Evolutionary conservation across 1,139 yeast species (phyloP).

Genomic region (Debaryomyces robertsiae): DNA sequence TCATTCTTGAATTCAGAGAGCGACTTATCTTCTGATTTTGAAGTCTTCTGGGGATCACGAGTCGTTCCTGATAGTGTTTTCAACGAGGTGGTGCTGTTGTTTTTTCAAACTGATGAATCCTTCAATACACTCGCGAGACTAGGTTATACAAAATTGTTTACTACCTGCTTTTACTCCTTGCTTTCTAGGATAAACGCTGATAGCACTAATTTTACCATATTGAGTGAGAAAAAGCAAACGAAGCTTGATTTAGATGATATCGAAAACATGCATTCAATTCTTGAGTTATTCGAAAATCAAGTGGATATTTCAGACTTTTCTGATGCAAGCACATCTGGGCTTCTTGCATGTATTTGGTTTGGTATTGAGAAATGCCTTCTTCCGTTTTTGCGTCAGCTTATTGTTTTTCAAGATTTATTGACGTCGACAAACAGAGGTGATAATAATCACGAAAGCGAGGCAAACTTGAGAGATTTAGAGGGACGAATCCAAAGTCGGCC

Average conservation of each 20-base stretch:
- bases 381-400: conserved; percentile 40
- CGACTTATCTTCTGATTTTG: conserved; percentile 22
- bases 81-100: conserved; percentile 40
- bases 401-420: conserved; percentile 38
- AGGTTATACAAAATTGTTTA: conserved; percentile 33
- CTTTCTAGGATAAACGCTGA: conserved; percentile 13
- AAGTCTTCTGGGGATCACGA: conserved; percentile 30
- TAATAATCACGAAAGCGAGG: conserved; percentile 23
- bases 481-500: conserved; percentile 20
- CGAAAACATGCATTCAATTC: conserved; percentile 3
- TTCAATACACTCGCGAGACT: conserved; percentile 33
- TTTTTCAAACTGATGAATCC: conserved; percentile 50
- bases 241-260: conserved; percentile 1
- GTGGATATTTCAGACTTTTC: conserved; percentile 4
- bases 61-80: conserved; percentile 33
- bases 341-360: conserved; percentile 22
- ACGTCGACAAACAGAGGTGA: conserved; percentile 31
- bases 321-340: neutral
- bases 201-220: conserved; percentile 5
- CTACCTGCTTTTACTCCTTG: conserved; percentile 26
- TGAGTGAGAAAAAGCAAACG: conserved; percentile 4
- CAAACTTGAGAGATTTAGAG: conserved; percentile 22
- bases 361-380: conserved; percentile 34
- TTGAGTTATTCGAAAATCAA: conserved; percentile 4
- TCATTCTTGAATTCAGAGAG: conserved; percentile 17